These are phyloP conservation scores for Botryosphaeria dothidea DNA, from an alignment of 2,329 filamentous ascomycete species.

Conservation along the genomic window DNA sequence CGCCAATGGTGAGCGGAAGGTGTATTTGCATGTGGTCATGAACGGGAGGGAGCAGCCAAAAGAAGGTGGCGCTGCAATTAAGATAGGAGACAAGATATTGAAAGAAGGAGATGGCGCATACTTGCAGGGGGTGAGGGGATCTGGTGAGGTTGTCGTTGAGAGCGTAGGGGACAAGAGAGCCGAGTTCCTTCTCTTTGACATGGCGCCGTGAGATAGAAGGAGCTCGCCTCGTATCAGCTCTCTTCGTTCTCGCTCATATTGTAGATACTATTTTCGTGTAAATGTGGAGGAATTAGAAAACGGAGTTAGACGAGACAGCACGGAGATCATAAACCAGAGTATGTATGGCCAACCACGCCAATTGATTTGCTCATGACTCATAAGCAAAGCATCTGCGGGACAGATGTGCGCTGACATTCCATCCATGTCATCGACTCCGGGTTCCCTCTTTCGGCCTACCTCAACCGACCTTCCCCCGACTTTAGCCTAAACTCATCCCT, in stretches of 20 bases:
- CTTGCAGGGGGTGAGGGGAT: constrained; percentile 55
- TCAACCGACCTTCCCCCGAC: background rate
- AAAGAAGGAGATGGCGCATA: constrained; percentile 81
- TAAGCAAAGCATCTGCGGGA: no score
- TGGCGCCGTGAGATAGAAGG: constrained; percentile 39
- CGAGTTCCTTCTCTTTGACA: constrained; percentile 53
- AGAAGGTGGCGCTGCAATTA: constrained; percentile 70
- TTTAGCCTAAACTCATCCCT: constrained; percentile 16
- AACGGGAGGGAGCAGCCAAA: constrained; percentile 56
- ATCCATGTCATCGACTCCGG: background rate
- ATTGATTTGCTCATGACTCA: no score
- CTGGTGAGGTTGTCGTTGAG: constrained; percentile 47
- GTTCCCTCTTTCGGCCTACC: background rate
- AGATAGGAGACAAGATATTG: constrained; percentile 66
- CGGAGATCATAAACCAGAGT: no score
- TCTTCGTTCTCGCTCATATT: no score
- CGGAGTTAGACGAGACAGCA: no score
- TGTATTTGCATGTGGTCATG: constrained; percentile 82
- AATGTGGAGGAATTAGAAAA: no score
- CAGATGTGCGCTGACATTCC: no score
- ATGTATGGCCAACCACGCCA: no score
- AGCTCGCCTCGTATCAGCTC: no score
- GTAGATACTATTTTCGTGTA: background rate
- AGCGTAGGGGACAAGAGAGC: constrained; percentile 48
- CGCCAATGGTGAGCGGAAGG: constrained; percentile 63